These are phyloP conservation scores for Porphyrellus sp. DNA, from an alignment of 1,284 basidiomycete species.

Conservation along the genomic window DNA sequence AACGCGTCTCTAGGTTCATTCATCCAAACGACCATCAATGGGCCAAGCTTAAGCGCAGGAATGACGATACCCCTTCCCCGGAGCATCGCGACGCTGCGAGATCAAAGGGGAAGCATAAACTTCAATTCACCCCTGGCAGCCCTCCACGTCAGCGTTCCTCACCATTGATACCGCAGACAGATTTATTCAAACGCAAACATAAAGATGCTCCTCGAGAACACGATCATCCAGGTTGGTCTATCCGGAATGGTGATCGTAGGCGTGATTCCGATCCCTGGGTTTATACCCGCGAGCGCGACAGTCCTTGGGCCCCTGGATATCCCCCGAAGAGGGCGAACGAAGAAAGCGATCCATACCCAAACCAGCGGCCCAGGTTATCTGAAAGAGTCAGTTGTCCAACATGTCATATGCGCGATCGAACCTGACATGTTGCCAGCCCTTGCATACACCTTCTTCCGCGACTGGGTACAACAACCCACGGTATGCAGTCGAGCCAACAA, in stretches of 20 bases:
- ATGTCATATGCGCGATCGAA: neutral
- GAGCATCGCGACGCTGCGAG: conserved; percentile 18
- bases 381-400: conserved; percentile 27
- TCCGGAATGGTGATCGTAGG: conserved; percentile 24
- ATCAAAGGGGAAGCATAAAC: conserved; percentile 26
- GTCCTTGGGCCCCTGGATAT: conserved; percentile 13
- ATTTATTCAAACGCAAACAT: conserved; percentile 32
- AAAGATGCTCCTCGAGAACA: conserved; percentile 26
- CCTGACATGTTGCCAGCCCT: conserved; percentile 21
- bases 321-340: conserved; percentile 32
- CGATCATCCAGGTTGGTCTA: conserved; percentile 20
- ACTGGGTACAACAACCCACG: conserved; percentile 7
- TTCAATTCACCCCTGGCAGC: conserved; percentile 21
- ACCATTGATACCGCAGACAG: conserved; percentile 32
- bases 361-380: conserved; percentile 29
- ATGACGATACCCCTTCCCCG: conserved; percentile 15
- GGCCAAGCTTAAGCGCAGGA: conserved; percentile 33
- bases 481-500: conserved; percentile 8
- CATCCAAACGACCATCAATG: conserved; percentile 49
- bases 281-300: conserved; percentile 23
- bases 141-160: conserved; percentile 30
- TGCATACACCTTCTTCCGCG: conserved; percentile 9
- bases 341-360: conserved; percentile 27
- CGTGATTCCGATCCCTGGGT: conserved; percentile 31
- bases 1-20: conserved; percentile 43